Evolutionary conservation across 2,329 filamentous ascomycete genomes (phyloP), one percentile per base, ranked within the genome.

Genomic region (Colletotrichum liriopes): DNA sequence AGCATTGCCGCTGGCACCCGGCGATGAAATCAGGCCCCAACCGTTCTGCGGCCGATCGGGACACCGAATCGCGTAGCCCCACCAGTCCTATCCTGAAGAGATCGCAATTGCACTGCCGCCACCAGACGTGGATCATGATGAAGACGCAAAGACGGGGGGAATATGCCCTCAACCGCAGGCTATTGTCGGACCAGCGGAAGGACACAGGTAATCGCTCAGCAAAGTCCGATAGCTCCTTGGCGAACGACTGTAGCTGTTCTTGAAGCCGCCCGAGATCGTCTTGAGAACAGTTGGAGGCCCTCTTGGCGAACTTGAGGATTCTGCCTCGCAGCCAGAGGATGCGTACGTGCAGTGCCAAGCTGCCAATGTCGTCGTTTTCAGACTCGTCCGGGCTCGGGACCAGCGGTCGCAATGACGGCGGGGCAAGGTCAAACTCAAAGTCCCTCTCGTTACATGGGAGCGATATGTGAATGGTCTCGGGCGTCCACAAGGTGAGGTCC

Each of bases 71-170:
- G 26, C 86, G 84, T 43, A 90, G 82, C 0, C 87, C 87, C 0
- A 82, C 82, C 9, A 90, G 81, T 2, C 85, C 87, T 8, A 89
- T 81, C 1, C 88, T 86, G 73, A 89, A 90, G 3, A 90, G 80
- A 75, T 90, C 88, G 74, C 87, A 87, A 74, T 90, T 85, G 69
- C 88, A 90, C 73, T 90, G 88, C 37, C 87, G 83, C 87, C 87
- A 90, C 87, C 86, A 88, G 11, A 90, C 82, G 73, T 90, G 88
- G 12, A 89, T 90, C 87, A 89, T 90, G 75, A 90, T 81, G 71
- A 88, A 90, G 52, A 88, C 87, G 72, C 87, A 89, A 6, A 90
- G 83, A 4, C 88, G 82, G 2, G 88, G 86, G 1, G 88, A 90
- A 75, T 90, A 90, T 3, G 87, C 86, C 7, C 88, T 85, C 32